Conservation (phyloP, 169 alveolate species). For the Eimeria zaria region DNA sequence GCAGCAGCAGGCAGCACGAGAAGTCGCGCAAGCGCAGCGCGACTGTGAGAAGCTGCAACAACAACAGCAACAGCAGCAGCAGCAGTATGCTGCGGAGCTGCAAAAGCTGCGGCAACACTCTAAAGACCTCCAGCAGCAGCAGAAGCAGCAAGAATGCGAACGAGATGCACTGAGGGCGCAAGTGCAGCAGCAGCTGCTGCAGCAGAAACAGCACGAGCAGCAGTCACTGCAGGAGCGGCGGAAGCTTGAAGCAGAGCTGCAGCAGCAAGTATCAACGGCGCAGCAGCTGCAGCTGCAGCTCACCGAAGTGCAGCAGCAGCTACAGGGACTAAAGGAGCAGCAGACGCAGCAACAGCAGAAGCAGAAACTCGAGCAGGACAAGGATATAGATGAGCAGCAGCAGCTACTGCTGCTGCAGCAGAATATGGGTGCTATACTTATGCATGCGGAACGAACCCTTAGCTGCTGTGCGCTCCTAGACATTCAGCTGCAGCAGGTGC, state of each 20-base stretch:
- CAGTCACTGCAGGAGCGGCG: background rate
- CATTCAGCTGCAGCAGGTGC: conserved; percentile 20
- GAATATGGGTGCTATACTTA: background rate
- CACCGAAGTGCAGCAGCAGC: conserved; percentile 33
- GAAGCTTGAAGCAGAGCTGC: conserved; percentile 47
- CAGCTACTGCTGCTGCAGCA: conserved; percentile 52
- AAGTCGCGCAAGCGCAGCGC: background rate
- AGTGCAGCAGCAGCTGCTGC: conserved; percentile 44
- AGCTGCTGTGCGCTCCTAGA: conserved; percentile 37
- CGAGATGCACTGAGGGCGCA: background rate
- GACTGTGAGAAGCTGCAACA: conserved; percentile 10
- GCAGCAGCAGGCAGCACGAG: conserved; percentile 41
- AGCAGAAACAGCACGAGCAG: conserved; percentile 34
- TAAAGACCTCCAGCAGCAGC: background rate
- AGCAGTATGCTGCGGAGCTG: background rate
- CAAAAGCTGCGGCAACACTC: conserved; percentile 1
- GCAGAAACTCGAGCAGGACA: background rate
- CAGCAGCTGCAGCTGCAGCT: conserved; percentile 48
- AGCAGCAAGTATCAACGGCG: conserved; percentile 38
- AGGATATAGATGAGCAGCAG: background rate
- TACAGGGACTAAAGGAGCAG: background rate
- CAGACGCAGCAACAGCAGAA: background rate
- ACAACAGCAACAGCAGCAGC: conserved; percentile 33
- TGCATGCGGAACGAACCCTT: conserved; percentile 14
- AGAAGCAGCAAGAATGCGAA: conserved; percentile 3